Evolutionary conservation across 371 early-diverging fungal species (phyloP), one percentile per base, ranked within the genome.

Genomic region (Rhizopus microsporus): DNA sequence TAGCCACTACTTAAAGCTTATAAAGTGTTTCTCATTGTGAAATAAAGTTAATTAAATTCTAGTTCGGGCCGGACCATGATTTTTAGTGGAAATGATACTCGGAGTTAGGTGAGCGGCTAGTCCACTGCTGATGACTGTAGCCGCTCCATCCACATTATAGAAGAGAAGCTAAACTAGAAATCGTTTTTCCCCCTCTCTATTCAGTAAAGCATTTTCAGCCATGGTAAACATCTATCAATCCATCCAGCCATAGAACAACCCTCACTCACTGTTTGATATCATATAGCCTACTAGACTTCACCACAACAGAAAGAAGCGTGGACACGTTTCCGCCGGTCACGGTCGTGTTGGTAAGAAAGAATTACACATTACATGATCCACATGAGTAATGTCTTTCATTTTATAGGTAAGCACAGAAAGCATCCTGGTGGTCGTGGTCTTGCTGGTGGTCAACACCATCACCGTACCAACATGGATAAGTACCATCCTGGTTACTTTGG

Each of bases 401-500:
- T 23, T 23, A 37, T 37, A 37, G 38, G 38, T 37, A 99, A 99
- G 92, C 99, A 99, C 91, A 90, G 99, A 76, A 99, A 99, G 91
- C 99, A 99, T 82, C 97, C 99, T 72, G 99, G 99, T 80, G 99
- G 99, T 91, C 92, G 99, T 81, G 99, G 99, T 95, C 86, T 94
- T 76, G 98, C 99, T 84, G 99, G 99, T 93, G 99, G 99, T 88
- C 89, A 93, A 81, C 97, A 97, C 82, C 99, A 99, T 81, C 98
- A 99, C 93, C 93, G 98, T 70, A 99, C 96, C 84, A 95, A 96
- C 88, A 96, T 99, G 92, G 96, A 98, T 85, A 98, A 93, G 90
- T 99, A 95, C 93, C 99, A 99, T 87, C 99, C 99, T 69, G 99
- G 99, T 82, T 98, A 97, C 94, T 99, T 98, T 80, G 99, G 99